These are phyloP conservation scores for Papiliotrema terrestris DNA, from an alignment of 1,284 basidiomycete genomes.

Conservation along the genomic window DNA sequence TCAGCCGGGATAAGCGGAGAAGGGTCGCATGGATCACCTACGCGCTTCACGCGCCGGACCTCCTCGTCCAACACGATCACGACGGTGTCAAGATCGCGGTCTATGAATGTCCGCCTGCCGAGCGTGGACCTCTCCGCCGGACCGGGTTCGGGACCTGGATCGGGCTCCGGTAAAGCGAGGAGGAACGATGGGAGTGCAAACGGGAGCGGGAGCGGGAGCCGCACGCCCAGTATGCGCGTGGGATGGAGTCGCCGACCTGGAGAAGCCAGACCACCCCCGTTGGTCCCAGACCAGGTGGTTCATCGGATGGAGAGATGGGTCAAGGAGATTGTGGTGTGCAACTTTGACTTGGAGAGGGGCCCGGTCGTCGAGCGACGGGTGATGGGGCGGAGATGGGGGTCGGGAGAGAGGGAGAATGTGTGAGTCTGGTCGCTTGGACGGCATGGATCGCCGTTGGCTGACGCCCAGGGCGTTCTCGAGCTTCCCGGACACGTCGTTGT, in stretches of 20 bases:
- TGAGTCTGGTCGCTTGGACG: slow-evolving; percentile 49
- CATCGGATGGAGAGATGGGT: slow-evolving; percentile 67
- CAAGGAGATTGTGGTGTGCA: slow-evolving; percentile 73
- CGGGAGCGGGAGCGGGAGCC: neutral
- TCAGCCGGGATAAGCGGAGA: no score
- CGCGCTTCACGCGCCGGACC: slow-evolving; percentile 9
- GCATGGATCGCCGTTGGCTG: neutral
- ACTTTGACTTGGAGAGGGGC: slow-evolving; percentile 83
- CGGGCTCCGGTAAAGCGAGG: neutral
- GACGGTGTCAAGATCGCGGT: slow-evolving; percentile 11
- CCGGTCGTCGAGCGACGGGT: slow-evolving; percentile 71
- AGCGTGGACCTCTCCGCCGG: slow-evolving; percentile 7
- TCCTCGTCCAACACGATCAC: slow-evolving; percentile 10
- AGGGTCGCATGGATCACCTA: neutral
- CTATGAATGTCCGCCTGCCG: slow-evolving; percentile 20
- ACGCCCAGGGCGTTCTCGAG: slow-evolving; percentile 77
- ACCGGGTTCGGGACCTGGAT: neutral
- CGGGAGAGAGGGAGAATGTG: slow-evolving; percentile 78
- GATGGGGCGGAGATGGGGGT: slow-evolving; percentile 61
- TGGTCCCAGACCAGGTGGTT: slow-evolving; percentile 55
- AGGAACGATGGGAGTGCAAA: neutral
- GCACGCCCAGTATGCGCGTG: slow-evolving; percentile 22
- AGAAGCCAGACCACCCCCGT: slow-evolving; percentile 37
- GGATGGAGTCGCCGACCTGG: slow-evolving; percentile 31
- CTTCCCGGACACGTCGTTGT: slow-evolving; percentile 84